Conservation (phyloP, 768 basidiomycete genomes). For the Tylopilus felleus region DNA sequence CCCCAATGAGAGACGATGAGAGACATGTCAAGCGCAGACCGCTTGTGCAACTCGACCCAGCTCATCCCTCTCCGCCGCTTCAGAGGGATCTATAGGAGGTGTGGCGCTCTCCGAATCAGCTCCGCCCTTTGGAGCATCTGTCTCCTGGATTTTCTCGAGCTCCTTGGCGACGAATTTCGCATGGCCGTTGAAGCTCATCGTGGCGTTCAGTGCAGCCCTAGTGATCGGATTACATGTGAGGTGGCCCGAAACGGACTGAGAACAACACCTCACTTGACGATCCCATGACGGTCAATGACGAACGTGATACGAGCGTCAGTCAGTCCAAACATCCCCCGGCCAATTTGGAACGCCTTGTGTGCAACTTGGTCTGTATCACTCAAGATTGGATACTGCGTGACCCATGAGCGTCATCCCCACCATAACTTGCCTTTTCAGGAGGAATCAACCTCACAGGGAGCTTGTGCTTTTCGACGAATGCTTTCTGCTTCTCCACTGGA, state of each 20-base stretch:
- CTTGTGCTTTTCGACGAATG: slow-evolving; percentile 68
- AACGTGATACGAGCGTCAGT: slow-evolving; percentile 67
- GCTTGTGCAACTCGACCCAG: slow-evolving; percentile 21
- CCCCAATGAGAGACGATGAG: not conserved
- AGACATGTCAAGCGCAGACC: slow-evolving; percentile 14
- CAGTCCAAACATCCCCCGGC: slow-evolving; percentile 65
- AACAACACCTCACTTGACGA: slow-evolving; percentile 47
- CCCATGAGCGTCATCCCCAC: not conserved
- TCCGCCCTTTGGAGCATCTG: not conserved
- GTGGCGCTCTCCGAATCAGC: not conserved
- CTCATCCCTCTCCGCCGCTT: slow-evolving; percentile 13
- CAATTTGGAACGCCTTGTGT: slow-evolving; percentile 62
- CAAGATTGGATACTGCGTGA: slow-evolving; percentile 67
- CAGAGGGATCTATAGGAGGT: slow-evolving; percentile 5
- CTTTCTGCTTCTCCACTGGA: slow-evolving; percentile 66
- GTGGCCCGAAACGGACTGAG: not conserved
- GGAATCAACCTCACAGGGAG: slow-evolving; percentile 52
- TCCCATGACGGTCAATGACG: slow-evolving; percentile 69
- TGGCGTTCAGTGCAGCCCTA: slow-evolving; percentile 59
- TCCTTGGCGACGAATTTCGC: slow-evolving; percentile 68
- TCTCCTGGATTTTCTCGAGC: slow-evolving; percentile 46
- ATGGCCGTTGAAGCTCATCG: slow-evolving; percentile 63
- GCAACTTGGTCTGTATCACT: slow-evolving; percentile 65
- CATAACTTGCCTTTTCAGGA: not conserved
- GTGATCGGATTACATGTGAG: not conserved